These are phyloP conservation scores for Spergularia azorica DNA, from an alignment of 179 eudicot genomes.

Conservation along the genomic window DNA sequence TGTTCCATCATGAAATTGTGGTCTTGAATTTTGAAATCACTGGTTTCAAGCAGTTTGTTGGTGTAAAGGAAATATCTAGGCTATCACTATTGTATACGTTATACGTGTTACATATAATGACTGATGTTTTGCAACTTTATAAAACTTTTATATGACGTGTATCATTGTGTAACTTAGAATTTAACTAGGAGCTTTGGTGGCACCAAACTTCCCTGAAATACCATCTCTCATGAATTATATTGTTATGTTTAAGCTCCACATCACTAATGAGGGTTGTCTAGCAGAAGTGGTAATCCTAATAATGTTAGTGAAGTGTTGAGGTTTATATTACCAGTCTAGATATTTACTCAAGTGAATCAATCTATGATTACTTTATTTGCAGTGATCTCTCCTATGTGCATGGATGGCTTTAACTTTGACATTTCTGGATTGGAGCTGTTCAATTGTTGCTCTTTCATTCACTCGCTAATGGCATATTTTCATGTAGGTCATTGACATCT, in stretches of 20 bases:
- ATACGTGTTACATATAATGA: too few relatives aligned
- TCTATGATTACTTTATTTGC: not conserved
- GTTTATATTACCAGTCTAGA: too few relatives aligned
- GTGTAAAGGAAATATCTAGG: too few relatives aligned
- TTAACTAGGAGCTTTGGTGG: not conserved
- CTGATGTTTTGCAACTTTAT: too few relatives aligned
- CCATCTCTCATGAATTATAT: not conserved
- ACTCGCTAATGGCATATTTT: conserved; percentile 6
- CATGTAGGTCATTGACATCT: conserved; percentile 61
- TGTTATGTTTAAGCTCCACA: not conserved
- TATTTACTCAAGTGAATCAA: too few relatives aligned
- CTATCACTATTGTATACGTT: too few relatives aligned
- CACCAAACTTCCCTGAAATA: not conserved
- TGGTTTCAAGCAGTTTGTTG: too few relatives aligned
- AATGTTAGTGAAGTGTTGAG: not conserved
- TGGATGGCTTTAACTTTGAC: not conserved
- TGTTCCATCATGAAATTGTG: too few relatives aligned
- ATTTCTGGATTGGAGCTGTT: not conserved
- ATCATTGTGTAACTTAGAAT: too few relatives aligned
- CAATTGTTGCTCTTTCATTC: not conserved
- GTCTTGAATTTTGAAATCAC: too few relatives aligned
- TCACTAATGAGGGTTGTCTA: not conserved
- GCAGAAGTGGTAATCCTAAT: not conserved
- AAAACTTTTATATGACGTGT: too few relatives aligned
- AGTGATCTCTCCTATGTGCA: not conserved